phyloP scores from a whole-genome alignment of 1,139 yeast genomes.

The Hyphopichia khmerensis region DNA sequence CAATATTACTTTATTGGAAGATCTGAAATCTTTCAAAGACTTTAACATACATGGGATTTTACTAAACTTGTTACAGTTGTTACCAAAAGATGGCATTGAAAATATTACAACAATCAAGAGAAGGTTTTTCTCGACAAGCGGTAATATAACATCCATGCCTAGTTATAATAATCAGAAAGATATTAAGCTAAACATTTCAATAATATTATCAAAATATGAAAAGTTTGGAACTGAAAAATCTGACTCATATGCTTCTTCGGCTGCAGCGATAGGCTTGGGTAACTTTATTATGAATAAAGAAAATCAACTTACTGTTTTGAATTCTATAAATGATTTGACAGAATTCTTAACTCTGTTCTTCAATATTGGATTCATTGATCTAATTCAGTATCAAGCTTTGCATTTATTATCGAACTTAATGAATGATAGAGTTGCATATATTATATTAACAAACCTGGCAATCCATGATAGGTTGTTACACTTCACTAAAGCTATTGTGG shows the following conservation, averaged over 20 bases:
- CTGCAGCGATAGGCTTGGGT: constrained; percentile 24
- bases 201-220: neutral
- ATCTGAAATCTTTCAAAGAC: constrained; percentile 6
- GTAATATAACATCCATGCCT: constrained; percentile 34
- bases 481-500: constrained; percentile 30
- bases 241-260: constrained; percentile 5
- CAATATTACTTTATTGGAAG: constrained; percentile 17
- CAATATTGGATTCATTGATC: constrained; percentile 26
- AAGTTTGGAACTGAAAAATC: neutral
- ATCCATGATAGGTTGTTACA: constrained; percentile 12
- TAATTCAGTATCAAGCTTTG: constrained; percentile 39
- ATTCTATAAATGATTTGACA: constrained; percentile 7
- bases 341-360: constrained; percentile 22
- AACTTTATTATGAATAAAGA: constrained; percentile 28
- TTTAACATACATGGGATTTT: neutral
- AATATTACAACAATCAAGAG: constrained; percentile 18
- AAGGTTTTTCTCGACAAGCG: constrained; percentile 35
- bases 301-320: constrained; percentile 14
- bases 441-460: constrained; percentile 8
- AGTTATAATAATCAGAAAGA: constrained; percentile 16
- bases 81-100: constrained; percentile 4
- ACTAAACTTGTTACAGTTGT: neutral
- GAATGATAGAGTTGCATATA: constrained; percentile 13
- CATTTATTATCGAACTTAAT: constrained; percentile 36
- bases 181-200: constrained; percentile 6